Conservation (phyloP, 208 protist species). For the Leishmania amazonensis region DNA sequence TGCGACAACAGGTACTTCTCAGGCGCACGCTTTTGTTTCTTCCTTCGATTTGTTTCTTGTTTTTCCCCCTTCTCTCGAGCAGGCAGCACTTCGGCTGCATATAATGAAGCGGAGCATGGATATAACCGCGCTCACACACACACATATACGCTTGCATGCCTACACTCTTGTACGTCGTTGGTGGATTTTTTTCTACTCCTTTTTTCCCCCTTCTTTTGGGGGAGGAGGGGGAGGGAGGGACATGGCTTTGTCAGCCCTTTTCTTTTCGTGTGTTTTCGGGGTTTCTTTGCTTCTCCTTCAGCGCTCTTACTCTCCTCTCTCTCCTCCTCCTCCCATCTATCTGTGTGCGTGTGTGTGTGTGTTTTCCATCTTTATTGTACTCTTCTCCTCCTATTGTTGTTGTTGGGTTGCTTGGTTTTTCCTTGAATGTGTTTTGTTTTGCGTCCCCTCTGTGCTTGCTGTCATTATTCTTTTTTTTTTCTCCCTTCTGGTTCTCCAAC, state of each 20-base stretch:
- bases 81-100: slow-evolving; percentile 1
- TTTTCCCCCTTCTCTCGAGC: not conserved
- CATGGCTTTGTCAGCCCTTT: not conserved
- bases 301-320: not conserved
- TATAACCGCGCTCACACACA: not conserved
- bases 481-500: not conserved
- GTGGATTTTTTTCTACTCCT: not conserved
- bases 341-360: not conserved
- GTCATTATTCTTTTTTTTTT: not conserved
- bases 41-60: slow-evolving; percentile 1
- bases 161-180: not conserved
- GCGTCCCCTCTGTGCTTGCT: slow-evolving; percentile 9
- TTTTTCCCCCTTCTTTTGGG: not conserved
- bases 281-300: not conserved
- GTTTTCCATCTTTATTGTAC: slow-evolving; percentile 2
- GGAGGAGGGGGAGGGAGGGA: not conserved
- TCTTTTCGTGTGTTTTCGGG: slow-evolving; percentile 2
- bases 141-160: not conserved
- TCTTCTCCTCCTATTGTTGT: not conserved
- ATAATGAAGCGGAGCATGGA: not conserved
- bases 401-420: too few species aligned
- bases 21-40: not conserved
- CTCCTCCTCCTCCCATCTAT: not conserved
- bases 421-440: not conserved
- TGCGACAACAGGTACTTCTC: not conserved